Conservation (phyloP, 352 stramenopile species). For the Globisporangium cederbergense region DNA sequence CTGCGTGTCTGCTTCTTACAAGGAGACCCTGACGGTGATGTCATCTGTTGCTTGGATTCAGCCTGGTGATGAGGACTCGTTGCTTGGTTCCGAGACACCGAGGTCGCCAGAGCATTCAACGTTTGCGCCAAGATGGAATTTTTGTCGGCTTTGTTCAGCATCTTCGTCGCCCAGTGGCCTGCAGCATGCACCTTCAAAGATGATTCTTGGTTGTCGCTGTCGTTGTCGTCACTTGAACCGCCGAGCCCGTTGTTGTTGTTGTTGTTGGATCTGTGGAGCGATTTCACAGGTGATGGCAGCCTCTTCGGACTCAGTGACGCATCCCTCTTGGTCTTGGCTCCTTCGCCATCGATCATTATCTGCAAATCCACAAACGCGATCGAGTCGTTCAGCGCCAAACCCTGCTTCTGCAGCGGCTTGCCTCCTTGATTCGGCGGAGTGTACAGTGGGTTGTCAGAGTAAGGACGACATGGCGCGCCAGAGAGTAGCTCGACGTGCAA, state of each 20-base stretch:
- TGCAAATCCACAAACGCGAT: conserved; percentile 68
- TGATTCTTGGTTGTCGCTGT: not conserved
- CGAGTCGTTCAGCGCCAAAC: conserved; percentile 39
- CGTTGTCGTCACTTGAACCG: conserved; percentile 1
- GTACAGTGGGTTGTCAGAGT: conserved; percentile 76
- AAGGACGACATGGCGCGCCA: conserved; percentile 56
- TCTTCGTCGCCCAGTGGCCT: conserved; percentile 55
- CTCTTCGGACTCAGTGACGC: conserved; percentile 4
- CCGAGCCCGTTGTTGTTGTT: conserved; percentile 13
- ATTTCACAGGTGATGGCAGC: conserved; percentile 10
- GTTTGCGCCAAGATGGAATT: conserved; percentile 58
- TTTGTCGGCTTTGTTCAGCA: conserved; percentile 49
- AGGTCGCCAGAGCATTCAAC: conserved; percentile 51
- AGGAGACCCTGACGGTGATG: conserved; percentile 23
- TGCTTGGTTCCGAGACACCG: conserved; percentile 10
- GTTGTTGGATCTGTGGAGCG: not conserved
- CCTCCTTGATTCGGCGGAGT: conserved; percentile 40
- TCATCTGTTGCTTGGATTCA: conserved; percentile 13
- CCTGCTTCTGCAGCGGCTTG: conserved; percentile 19
- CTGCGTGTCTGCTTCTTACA: conserved; percentile 22
- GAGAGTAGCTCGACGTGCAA: conserved; percentile 72
- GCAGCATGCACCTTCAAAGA: conserved; percentile 24
- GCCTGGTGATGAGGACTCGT: conserved; percentile 6
- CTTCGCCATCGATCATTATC: conserved; percentile 35
- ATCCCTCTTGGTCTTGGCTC: conserved; percentile 3